Conservation (phyloP, 2,329 filamentous ascomycete species). For the Fusarium praegraminearum region DNA sequence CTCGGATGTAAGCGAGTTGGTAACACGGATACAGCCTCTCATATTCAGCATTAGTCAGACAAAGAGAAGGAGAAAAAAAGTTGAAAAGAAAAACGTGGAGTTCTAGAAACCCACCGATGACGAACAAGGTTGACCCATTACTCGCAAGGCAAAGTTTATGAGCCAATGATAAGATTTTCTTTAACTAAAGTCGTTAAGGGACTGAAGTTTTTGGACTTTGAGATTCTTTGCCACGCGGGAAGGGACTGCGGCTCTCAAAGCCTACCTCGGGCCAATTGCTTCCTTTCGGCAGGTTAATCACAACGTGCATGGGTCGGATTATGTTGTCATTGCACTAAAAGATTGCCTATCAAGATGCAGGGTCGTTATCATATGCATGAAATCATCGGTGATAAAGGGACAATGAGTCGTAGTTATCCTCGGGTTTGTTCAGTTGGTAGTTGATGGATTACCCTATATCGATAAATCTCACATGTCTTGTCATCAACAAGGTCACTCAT, state of each 20-base stretch:
- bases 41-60: constrained; percentile 2
- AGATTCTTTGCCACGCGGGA: constrained; percentile 29
- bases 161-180: constrained; percentile 19
- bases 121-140: constrained; percentile 32
- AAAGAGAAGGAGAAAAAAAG: constrained; percentile 1
- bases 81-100: constrained; percentile 7
- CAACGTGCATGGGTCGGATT: constrained; percentile 12
- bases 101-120: constrained; percentile 40
- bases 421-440: not conserved
- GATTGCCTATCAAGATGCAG: constrained; percentile 4
- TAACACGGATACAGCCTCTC: constrained; percentile 13
- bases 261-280: constrained; percentile 7
- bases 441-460: constrained; percentile 15
- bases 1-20: constrained; percentile 11
- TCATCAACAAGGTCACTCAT: not conserved
- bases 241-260: not conserved
- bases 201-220: constrained; percentile 7
- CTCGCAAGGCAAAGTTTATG: constrained; percentile 16
- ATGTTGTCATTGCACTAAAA: constrained; percentile 2
- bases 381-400: not conserved
- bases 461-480: not conserved
- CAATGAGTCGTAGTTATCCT: constrained; percentile 1
- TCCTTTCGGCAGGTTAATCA: constrained; percentile 5
- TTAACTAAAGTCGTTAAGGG: constrained; percentile 1
- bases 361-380: constrained; percentile 15